A percentile compares a stretch with the other conserved stretches of the same genome.
phyloP scores from a whole-genome alignment of 108 stramenopile genomes.

The Mayamaea pseudoterrestris region DNA sequence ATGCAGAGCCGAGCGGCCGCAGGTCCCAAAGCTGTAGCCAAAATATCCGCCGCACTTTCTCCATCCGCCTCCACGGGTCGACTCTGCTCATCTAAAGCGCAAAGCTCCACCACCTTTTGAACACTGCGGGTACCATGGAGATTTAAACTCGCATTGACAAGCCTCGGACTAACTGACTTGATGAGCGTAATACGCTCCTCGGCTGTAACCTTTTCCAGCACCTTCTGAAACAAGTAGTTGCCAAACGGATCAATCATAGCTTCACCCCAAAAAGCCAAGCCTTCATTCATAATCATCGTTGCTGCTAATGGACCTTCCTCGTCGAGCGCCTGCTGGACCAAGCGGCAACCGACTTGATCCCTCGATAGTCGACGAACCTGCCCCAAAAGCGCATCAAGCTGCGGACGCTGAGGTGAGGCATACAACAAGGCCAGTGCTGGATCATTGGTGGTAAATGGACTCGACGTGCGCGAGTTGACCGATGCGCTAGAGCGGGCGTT shows the following conservation, averaged over 20 bases:
- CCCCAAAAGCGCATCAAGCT: constrained; percentile 65
- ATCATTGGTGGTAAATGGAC: constrained; percentile 2
- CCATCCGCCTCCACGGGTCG: constrained; percentile 10
- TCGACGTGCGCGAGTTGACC: background rate
- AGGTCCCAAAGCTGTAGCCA: constrained; percentile 71
- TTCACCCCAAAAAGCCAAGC: constrained; percentile 85
- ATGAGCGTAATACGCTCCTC: constrained; percentile 80
- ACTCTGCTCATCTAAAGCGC: constrained; percentile 58
- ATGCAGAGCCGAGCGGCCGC: constrained; percentile 91
- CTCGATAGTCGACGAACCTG: constrained; percentile 80
- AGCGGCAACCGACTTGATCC: constrained; percentile 91
- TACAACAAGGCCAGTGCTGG: constrained; percentile 40
- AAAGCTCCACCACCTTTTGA: constrained; percentile 94
- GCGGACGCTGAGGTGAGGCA: constrained; percentile 62
- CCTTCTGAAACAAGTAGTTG: constrained; percentile 97
- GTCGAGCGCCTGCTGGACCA: constrained; percentile 92
- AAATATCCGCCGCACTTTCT: constrained; percentile 65
- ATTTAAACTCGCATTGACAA: constrained; percentile 91
- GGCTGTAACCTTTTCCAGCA: constrained; percentile 81
- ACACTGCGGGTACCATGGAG: constrained; percentile 95
- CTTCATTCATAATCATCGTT: constrained; percentile 85
- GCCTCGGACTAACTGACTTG: constrained; percentile 67
- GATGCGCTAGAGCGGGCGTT: background rate
- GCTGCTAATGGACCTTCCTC: constrained; percentile 86
- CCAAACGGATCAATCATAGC: constrained; percentile 98